Base-by-base conservation (phyloP, 805 yeast species). In the Candida verbasci region DNA sequence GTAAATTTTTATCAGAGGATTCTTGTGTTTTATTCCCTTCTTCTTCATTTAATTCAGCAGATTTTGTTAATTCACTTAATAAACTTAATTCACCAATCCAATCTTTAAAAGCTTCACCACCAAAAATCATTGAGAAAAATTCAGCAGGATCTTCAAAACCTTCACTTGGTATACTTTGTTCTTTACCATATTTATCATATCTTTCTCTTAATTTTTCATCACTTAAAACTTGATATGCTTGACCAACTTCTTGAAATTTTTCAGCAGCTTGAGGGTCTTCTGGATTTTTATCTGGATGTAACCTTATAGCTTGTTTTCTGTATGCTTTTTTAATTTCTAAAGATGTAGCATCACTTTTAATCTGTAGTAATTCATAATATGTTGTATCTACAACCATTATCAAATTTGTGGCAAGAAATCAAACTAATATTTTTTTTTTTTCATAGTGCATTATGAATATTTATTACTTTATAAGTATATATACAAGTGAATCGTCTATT, bases 11-110 rank as follows among this genome's bases (percentile, higher is more conserved):
- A 21, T 32, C 35, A 10, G 16, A 25, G 5, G 16, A 25, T 9
- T 18, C 17, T 12, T 15, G 25, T 11, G n/a, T 20, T 5, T 43
- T 29, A 42, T 53, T 40, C 31, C 39, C 53, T 40, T 48, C 60
- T 22, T 46, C 44, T 24, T 60, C 67, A 20, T 65, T 56, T 23
- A 66, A 54, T 40, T 67, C 72, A 2, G 72, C 72, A 6, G 68
- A 53, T 41, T 66, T 66, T 25, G 63, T 45, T 44, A 67, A 50
- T 39, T 66, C 72, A 46, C 59, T 66, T 26, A 67, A 42, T 37
- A 67, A 57, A 2, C 91, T 85, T 26, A 58, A 49, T 56, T 93
- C 96, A 4, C 98, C 99, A 50, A 91, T 86, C 72, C 89, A 85
- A 41, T 78, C 84, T 40, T 74, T 65, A 54, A 85, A 85, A 1